Percentiles rank a stretch among this genome's conserved stretches.
Conservation (phyloP, 116 monocot genomes). For the Papilionanthe hybrid region DNA sequence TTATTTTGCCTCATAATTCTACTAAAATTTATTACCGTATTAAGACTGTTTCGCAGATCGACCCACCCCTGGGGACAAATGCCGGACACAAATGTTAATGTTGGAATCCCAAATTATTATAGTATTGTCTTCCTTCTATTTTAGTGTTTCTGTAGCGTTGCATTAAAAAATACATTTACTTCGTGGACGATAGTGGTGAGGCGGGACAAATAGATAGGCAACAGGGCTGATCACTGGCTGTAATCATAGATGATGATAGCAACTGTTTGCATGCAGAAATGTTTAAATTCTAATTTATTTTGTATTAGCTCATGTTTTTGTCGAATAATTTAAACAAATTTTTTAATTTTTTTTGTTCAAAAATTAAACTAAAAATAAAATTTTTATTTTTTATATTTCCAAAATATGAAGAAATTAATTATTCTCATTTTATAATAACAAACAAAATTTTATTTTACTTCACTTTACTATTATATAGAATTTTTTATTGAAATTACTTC, state of each 20-base stretch:
- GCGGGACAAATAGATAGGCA: not conserved
- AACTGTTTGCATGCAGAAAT: constrained; percentile 15
- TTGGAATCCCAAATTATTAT: not conserved
- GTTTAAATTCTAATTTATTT: too few species aligned
- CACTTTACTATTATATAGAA: too few species aligned
- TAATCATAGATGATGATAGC: constrained; percentile 16
- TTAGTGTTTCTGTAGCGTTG: not conserved
- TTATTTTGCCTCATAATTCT: not conserved
- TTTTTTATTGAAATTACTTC: too few species aligned
- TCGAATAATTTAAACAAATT: too few species aligned
- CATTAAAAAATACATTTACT: constrained; percentile 1
- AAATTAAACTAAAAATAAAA: too few species aligned
- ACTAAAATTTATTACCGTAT: not conserved
- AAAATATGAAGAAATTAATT: too few species aligned
- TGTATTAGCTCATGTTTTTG: too few species aligned
- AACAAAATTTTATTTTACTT: too few species aligned
- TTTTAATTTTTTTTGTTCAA: too few species aligned
- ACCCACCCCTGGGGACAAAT: not conserved
- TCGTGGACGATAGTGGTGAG: constrained; percentile 2
- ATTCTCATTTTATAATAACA: too few species aligned
- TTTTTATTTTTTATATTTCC: too few species aligned
- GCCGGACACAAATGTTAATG: not conserved
- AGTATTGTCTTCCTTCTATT: not conserved
- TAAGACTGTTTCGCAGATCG: not conserved
- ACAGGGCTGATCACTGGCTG: constrained; percentile 5